Base-by-base conservation (phyloP, 352 stramenopile genomes). In the Globisporangium yorkense region DNA sequence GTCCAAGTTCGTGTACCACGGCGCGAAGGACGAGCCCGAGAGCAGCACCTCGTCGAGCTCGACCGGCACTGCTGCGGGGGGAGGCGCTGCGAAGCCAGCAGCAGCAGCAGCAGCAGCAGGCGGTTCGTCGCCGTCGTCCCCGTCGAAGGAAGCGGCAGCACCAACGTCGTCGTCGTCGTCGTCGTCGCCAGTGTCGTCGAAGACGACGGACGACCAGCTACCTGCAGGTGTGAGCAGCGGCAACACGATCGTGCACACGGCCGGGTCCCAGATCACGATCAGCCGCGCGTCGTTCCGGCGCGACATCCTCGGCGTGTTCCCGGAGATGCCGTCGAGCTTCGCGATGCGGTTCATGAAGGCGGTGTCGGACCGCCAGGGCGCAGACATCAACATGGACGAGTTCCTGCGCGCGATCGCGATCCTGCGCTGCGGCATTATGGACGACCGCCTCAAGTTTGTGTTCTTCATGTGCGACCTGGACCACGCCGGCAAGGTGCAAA, bases 381-480 rank as follows among this genome's bases (percentile, higher is more conserved):
- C 81, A 0, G 86, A 95, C 59, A 91, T 95, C 62, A 91, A 90
- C 45, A 92, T 95, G 84, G 86, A 95, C 56, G 86, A 95, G 58
- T 94, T 95, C 49, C 51, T 95, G 18, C 84, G 82, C 15, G 79
- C 84, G 1, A 72, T 94, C 18, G 86, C 84, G 9, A 89, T 95
- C 51, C 63, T 94, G 51, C 68, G 75, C 20, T 84, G 81, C 37
- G 86, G 86, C 3, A 84, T 76, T 1, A 69, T 89, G 44, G 80
- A 88, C 1, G 86, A 95, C 63, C 75, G 88, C 44, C 71, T 94
- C 40, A 68, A 74, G 10, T 93, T 94, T 31, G 80, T 87, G 41
- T 95, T 91, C 66, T 80, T 91, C 60, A 95, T 95, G 85, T 95
- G 85, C 62, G 85, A 95, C 66, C 65, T 93, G 20, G 85, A 95